Base-by-base conservation (phyloP, 345 rosid genomes). In the Bruguiera sexangula region DNA sequence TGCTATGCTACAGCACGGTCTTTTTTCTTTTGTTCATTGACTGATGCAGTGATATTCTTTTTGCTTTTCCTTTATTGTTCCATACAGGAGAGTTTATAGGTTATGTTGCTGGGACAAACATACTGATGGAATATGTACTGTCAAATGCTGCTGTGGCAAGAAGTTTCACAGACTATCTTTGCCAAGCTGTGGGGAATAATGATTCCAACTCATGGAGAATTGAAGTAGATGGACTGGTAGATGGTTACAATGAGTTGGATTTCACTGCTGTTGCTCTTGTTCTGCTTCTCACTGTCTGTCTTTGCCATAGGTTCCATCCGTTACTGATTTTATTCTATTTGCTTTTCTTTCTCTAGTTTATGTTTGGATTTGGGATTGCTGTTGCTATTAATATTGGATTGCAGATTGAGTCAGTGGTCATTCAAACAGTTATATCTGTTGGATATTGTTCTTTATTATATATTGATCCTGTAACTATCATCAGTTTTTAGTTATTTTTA, bases 61-160 rank as follows among this genome's bases (percentile, higher is more conserved):
- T 26, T n/a, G 9, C 52, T 59, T 29, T 51, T 69, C 61, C 56
- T 54, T 46, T 59, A 18, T 31, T 43, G 18, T 32, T 37, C 34
- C 53, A 22, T 59, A 6, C 68, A 93, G 98, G 98, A 69, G 98
- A 93, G 60, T 93, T 93, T 72, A 80, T 84, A 43, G 98, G 94
- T 22, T 93, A 90, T 71, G 89, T 93, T 71, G 98, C 89, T 48
- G 98, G 98, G 62, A 84, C 87, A 54, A 93, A 93, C 77, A 90
- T 93, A 78, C 71, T 93, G 20, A 78, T 93, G 89, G 98, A 90
- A 80, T 93, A 93, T 73, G 97, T 93, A n/a, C 64, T 93, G 63
- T 93, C 98, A 58, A 93, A 93, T 72, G 98, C 97, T 7, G 98
- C 89, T 27, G 97, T 89, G 8, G 94, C 98, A 22, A 86, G 98